Conservation (phyloP, 371 early-diverging fungal genomes). For the Umbelopsis sp. region DNA sequence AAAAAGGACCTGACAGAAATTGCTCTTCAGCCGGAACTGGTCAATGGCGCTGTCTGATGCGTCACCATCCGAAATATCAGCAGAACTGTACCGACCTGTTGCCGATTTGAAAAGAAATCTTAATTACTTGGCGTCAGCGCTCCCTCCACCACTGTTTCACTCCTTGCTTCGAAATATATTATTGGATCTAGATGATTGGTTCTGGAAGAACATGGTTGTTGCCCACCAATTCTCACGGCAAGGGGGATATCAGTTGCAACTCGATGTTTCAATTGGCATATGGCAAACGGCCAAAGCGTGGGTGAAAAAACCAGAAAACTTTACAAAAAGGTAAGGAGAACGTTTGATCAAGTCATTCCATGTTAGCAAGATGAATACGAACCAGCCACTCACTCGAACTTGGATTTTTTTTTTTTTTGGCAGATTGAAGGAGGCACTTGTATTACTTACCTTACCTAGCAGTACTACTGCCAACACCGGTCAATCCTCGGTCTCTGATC, state of each 20-base stretch:
- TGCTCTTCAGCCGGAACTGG: slow-evolving; percentile 29
- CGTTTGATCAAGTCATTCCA: too few species aligned
- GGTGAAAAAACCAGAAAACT: slow-evolving; percentile 62
- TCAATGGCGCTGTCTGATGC: slow-evolving; percentile 34
- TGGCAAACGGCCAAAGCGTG: slow-evolving; percentile 56
- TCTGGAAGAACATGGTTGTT: slow-evolving; percentile 62
- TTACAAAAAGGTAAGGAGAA: slow-evolving; percentile 42
- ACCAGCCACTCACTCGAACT: too few species aligned
- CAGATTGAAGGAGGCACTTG: slow-evolving; percentile 49
- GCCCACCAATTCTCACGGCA: slow-evolving; percentile 58
- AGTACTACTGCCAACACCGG: slow-evolving; percentile 20
- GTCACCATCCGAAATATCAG: slow-evolving; percentile 47
- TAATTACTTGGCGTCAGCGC: slow-evolving; percentile 43
- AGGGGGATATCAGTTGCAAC: slow-evolving; percentile 57
- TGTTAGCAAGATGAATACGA: too few species aligned
- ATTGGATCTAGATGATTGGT: slow-evolving; percentile 63
- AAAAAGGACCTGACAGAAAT: too few species aligned
- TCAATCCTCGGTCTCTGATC: slow-evolving; percentile 25
- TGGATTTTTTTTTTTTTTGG: not conserved
- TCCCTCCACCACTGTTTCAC: slow-evolving; percentile 56
- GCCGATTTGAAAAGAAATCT: slow-evolving; percentile 52
- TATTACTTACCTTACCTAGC: slow-evolving; percentile 45
- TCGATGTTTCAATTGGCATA: slow-evolving; percentile 62
- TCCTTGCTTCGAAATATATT: slow-evolving; percentile 48
- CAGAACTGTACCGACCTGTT: slow-evolving; percentile 65